A percentile compares a stretch with the other conserved stretches of the same genome.
Conservation (phyloP, 2,329 filamentous ascomycete species). For the Fusarium continuum region DNA sequence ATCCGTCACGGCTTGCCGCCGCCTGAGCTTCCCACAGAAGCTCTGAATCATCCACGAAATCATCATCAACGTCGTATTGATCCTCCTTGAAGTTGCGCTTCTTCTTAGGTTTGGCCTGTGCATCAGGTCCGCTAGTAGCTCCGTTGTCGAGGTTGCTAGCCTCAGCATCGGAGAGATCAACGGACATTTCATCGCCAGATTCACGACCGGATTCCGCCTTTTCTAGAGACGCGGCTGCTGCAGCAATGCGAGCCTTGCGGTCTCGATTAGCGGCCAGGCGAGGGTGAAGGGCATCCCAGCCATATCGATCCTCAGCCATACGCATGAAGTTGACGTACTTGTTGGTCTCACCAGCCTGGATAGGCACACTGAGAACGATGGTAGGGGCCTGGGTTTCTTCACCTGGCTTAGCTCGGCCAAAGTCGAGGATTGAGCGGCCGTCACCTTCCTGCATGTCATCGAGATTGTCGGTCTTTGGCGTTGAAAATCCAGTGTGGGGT, state of each 20-base stretch:
- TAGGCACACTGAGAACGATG: constrained; percentile 83
- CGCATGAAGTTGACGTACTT: constrained; percentile 96
- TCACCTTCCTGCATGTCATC: constrained; percentile 58
- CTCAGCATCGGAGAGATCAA: constrained; percentile 77
- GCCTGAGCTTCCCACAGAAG: constrained; percentile 95
- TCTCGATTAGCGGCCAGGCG: constrained; percentile 89
- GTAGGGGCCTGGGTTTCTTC: constrained; percentile 72
- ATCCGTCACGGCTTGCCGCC: constrained; percentile 92
- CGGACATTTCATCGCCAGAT: constrained; percentile 84
- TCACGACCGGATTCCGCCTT: constrained; percentile 74
- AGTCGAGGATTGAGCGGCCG: constrained; percentile 68
- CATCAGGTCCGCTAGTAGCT: constrained; percentile 67
- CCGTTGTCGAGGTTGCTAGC: constrained; percentile 91
- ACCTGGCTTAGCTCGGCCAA: constrained; percentile 66
- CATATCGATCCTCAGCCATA: constrained; percentile 91
- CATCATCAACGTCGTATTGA: constrained; percentile 84
- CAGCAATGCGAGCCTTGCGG: constrained; percentile 86
- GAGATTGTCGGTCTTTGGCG: constrained; percentile 60
- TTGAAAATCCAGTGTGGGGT: constrained; percentile 51
- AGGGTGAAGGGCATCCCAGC: constrained; percentile 92
- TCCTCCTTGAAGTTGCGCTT: constrained; percentile 84
- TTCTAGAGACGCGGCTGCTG: constrained; percentile 86
- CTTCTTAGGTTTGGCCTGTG: constrained; percentile 74
- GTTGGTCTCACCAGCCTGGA: constrained; percentile 79
- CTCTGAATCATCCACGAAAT: constrained; percentile 93